Conservation (phyloP, 2,329 filamentous ascomycete genomes). For the Xylaria sp. region DNA sequence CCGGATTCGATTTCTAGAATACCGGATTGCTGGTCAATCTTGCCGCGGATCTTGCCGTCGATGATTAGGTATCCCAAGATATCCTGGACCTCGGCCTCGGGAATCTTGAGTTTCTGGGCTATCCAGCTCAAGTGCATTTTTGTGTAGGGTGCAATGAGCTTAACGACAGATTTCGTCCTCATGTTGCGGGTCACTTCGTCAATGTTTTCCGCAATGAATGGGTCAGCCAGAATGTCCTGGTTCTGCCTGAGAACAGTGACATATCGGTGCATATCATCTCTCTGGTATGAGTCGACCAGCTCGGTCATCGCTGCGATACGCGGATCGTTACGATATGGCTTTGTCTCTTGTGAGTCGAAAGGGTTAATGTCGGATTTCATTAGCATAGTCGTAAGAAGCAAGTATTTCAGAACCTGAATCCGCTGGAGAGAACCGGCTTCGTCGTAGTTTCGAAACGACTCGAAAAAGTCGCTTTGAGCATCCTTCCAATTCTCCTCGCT, state of each 20-base stretch:
- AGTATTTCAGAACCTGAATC: constrained; percentile 96
- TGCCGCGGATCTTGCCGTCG: constrained; percentile 85
- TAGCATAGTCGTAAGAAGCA: constrained; percentile 96
- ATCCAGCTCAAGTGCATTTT: constrained; percentile 91
- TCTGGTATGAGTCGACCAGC: constrained; percentile 94
- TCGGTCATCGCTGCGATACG: constrained; percentile 98
- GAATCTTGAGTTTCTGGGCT: constrained; percentile 86
- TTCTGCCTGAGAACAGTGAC: constrained; percentile 88
- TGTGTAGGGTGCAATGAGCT: constrained; percentile 93
- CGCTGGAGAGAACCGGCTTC: constrained; percentile 95
- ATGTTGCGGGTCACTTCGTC: constrained; percentile 98
- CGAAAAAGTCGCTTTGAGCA: constrained; percentile 97
- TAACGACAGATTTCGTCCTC: constrained; percentile 94
- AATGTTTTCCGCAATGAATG: constrained; percentile 98
- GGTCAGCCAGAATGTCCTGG: constrained; percentile 87
- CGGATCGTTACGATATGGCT: constrained; percentile 95
- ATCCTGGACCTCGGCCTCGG: constrained; percentile 90
- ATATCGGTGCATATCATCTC: constrained; percentile 92
- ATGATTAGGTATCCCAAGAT: constrained; percentile 96
- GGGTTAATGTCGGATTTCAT: constrained; percentile 99
- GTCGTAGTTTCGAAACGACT: constrained; percentile 98
- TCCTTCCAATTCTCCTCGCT: constrained; percentile 99
- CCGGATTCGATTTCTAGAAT: constrained; percentile 82
- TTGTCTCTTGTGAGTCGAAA: constrained; percentile 98
- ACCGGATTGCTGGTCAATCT: constrained; percentile 88